Conservation (phyloP, 495 filamentous ascomycete genomes). For the Penicillium lividum region DNA sequence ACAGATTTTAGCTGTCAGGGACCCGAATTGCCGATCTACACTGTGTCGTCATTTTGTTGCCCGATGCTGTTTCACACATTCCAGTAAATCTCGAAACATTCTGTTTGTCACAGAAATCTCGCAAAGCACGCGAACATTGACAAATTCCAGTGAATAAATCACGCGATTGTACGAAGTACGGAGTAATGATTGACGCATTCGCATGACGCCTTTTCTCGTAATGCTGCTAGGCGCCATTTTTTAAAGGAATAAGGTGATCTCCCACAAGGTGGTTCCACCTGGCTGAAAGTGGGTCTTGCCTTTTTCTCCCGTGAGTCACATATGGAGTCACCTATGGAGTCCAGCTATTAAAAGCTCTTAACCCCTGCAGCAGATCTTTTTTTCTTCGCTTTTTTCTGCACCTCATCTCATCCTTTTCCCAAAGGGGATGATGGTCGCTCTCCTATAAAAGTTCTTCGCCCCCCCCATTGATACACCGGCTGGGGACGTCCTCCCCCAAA, state of each 20-base stretch:
- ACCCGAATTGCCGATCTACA: conserved; percentile 5
- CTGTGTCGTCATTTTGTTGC: conserved; percentile 12
- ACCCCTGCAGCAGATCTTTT: conserved; percentile 20
- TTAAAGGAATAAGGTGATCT: conserved; percentile 23
- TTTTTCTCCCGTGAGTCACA: conserved; percentile 27
- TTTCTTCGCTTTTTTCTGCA: conserved; percentile 20
- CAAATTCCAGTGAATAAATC: not conserved
- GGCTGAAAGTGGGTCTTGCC: conserved; percentile 14
- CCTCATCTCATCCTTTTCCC: conserved; percentile 45
- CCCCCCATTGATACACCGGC: conserved; percentile 8
- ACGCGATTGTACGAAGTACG: conserved; percentile 8
- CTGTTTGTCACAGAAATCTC: not conserved
- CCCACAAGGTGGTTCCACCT: conserved; percentile 20
- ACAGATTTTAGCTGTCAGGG: conserved; percentile 8
- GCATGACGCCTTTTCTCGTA: conserved; percentile 23
- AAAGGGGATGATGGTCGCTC: conserved; percentile 48
- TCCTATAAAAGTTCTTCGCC: conserved; percentile 19
- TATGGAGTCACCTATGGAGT: not conserved
- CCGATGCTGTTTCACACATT: conserved; percentile 12
- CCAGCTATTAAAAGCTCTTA: conserved; percentile 16
- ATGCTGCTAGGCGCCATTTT: conserved; percentile 23
- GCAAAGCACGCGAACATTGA: not conserved
- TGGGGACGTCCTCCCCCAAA: conserved; percentile 11
- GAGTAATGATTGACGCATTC: conserved; percentile 5
- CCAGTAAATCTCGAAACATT: conserved; percentile 4